phyloP scores from a whole-genome alignment of 2,329 filamentous ascomycete species.

The Trichoderma gracile region DNA sequence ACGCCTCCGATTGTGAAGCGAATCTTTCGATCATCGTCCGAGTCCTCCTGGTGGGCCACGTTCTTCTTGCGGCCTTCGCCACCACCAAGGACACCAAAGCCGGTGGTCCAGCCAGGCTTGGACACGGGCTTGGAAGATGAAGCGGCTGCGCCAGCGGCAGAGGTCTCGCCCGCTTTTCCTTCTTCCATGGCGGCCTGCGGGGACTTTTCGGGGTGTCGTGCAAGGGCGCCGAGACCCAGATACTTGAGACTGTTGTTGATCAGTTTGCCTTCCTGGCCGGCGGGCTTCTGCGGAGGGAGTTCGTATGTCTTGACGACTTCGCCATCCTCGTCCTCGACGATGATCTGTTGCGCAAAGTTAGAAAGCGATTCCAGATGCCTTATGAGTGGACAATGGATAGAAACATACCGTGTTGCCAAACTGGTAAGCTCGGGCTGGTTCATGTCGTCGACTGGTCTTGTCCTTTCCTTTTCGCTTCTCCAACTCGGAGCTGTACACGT shows the following conservation, averaged over 20 bases:
- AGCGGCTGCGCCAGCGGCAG: constrained; percentile 32
- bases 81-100: constrained; percentile 45
- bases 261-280: constrained; percentile 43
- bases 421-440: constrained; percentile 80
- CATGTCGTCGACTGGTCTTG: constrained; percentile 61
- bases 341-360: constrained; percentile 56
- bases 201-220: constrained; percentile 45
- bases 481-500: constrained; percentile 61
- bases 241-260: constrained; percentile 53
- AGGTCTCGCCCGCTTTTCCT: constrained; percentile 36
- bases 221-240: constrained; percentile 52
- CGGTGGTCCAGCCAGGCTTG: constrained; percentile 54
- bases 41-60: constrained; percentile 46
- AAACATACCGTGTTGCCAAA: constrained; percentile 72
- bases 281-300: constrained; percentile 58
- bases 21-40: constrained; percentile 68
- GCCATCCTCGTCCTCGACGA: constrained; percentile 83
- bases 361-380: background rate
- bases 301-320: constrained; percentile 86
- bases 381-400: background rate
- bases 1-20: constrained; percentile 74
- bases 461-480: constrained; percentile 63
- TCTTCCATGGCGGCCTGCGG: constrained; percentile 35
- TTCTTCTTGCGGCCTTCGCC: constrained; percentile 42
- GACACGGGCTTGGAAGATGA: constrained; percentile 39